A percentile compares a stretch with the other conserved stretches of the same genome.
Evolutionary conservation across 352 stramenopile species (phyloP).

Genomic region (Phytophthora pistaciae): DNA sequence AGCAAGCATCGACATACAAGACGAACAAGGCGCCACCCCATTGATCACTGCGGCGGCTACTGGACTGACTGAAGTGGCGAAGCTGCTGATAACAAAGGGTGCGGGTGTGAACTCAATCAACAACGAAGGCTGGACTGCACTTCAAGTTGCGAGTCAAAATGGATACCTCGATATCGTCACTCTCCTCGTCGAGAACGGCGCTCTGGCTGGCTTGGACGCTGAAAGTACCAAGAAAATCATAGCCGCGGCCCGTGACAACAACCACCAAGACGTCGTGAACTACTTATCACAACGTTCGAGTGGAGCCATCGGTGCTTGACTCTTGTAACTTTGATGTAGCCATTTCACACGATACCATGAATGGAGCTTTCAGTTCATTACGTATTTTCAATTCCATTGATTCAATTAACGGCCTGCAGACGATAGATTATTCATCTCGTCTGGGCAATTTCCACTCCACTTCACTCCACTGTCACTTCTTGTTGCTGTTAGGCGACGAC

Average conservation of each 20-base stretch:
- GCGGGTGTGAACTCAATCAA: conserved; percentile 13
- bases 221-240: conserved; percentile 1
- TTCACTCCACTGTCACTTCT: conserved; percentile 14
- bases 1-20: conserved; percentile 4
- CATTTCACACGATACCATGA: too few species aligned
- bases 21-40: conserved; percentile 12
- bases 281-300: background rate
- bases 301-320: background rate
- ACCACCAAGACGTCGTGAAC: conserved; percentile 1
- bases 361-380: background rate
- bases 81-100: conserved; percentile 1
- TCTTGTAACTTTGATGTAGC: background rate
- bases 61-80: conserved; percentile 8
- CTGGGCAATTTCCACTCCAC: background rate
- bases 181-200: conserved; percentile 8
- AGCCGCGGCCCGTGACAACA: background rate
- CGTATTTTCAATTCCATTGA: conserved; percentile 8
- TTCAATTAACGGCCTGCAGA: conserved; percentile 18
- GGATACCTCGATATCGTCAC: conserved; percentile 14
- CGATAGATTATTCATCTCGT: background rate
- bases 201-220: background rate
- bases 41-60: conserved; percentile 7
- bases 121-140: conserved; percentile 4
- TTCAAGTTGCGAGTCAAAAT: conserved; percentile 8
- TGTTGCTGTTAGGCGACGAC: conserved; percentile 17